Percentiles rank a stretch among this genome's conserved stretches.
phyloP scores from a whole-genome alignment of 257 asterid genomes.

The Dorcoceras hygrometricum region DNA sequence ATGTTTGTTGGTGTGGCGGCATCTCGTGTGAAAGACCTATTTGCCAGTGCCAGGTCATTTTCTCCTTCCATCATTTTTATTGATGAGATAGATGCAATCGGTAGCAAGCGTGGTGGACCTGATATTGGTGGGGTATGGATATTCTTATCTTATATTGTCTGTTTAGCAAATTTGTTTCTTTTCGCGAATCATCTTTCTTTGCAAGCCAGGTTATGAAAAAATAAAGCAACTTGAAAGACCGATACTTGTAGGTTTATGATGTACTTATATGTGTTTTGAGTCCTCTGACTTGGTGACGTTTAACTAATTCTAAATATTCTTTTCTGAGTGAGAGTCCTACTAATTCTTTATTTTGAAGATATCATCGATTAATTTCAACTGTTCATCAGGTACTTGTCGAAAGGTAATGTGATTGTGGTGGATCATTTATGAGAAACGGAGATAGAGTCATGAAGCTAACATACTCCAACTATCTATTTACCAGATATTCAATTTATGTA shows the following conservation, averaged over 20 bases:
- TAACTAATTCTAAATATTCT: slow-evolving; percentile 7
- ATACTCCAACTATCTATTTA: no score
- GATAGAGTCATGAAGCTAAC: not conserved
- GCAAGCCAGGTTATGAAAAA: slow-evolving; percentile 8
- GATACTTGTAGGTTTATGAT: slow-evolving; percentile 1
- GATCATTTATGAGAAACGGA: slow-evolving; percentile 6
- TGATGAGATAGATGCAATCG: slow-evolving; percentile 99
- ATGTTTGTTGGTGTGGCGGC: slow-evolving; percentile 99
- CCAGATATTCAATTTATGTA: not conserved
- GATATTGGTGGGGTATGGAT: slow-evolving; percentile 97
- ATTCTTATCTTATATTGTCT: slow-evolving; percentile 9
- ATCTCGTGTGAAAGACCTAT: slow-evolving; percentile 98
- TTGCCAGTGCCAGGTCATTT: slow-evolving; percentile 90
- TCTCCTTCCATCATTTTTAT: slow-evolving; percentile 96
- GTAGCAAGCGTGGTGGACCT: slow-evolving; percentile 99
- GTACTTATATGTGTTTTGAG: not conserved
- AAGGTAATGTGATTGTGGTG: slow-evolving; percentile 19
- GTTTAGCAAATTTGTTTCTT: slow-evolving; percentile 18
- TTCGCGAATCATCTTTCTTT: slow-evolving; percentile 11
- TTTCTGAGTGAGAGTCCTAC: not conserved
- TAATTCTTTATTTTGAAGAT: not conserved
- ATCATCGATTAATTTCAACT: slow-evolving; percentile 3
- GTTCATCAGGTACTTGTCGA: slow-evolving; percentile 16
- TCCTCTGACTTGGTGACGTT: not conserved
- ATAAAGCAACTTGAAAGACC: slow-evolving; percentile 9